Conservation (phyloP, 2,329 filamentous ascomycete species). For the Cercospora sojina region DNA sequence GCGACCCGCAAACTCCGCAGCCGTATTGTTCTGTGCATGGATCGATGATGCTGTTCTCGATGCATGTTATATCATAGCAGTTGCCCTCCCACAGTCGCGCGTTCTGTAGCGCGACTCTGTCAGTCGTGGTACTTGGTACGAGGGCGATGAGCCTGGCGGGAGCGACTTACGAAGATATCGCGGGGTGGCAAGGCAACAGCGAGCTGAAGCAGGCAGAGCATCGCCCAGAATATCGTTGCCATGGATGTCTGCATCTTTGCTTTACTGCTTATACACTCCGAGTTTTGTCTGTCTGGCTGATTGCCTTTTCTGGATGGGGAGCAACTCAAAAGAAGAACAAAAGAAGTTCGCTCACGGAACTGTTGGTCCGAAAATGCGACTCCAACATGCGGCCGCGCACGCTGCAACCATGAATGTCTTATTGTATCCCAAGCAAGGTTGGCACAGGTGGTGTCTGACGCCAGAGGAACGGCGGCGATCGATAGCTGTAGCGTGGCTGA, state of each 20-base stretch:
- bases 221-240: not conserved
- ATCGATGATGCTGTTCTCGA: too few species aligned
- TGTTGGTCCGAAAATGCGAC: not conserved
- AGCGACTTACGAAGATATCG: constrained; percentile 1
- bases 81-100: too few species aligned
- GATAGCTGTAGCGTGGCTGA: not conserved
- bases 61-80: too few species aligned
- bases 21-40: too few species aligned
- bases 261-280: not conserved
- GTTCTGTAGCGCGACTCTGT: too few species aligned
- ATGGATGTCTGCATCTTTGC: not conserved
- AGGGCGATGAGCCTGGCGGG: not conserved
- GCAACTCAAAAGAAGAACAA: not conserved
- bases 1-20: too few species aligned
- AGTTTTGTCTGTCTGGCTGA: not conserved
- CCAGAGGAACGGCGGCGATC: not conserved
- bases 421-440: not conserved
- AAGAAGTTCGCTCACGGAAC: not conserved
- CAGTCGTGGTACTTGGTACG: too few species aligned
- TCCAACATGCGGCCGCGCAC: not conserved
- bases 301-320: not conserved
- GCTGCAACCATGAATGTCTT: not conserved
- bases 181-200: not conserved
- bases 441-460: not conserved
- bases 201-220: not conserved